These are phyloP conservation scores for Kwoniella sp. DNA, from an alignment of 768 basidiomycete species.

Conservation along the genomic window DNA sequence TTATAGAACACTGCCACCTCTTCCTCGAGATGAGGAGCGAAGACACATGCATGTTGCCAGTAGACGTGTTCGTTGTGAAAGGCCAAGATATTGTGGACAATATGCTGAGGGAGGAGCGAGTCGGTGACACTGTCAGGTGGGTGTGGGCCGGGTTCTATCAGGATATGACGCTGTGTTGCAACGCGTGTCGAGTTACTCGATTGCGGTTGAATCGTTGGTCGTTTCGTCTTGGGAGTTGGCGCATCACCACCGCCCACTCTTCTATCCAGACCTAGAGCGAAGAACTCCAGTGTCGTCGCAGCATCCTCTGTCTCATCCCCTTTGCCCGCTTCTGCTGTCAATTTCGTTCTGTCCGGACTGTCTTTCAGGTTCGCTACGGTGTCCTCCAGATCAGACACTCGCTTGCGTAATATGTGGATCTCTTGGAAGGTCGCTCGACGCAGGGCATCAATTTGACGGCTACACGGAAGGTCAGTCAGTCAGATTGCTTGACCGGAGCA, in stretches of 20 bases:
- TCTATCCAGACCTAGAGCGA: conserved; percentile 30
- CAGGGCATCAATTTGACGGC: conserved; percentile 1
- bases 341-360: background rate
- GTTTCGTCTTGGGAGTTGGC: background rate
- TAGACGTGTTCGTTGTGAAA: conserved; percentile 21
- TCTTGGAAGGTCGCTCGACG: conserved; percentile 7
- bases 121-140: conserved; percentile 22
- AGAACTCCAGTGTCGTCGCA: conserved; percentile 31
- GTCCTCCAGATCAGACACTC: conserved; percentile 15
- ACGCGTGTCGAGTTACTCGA: background rate
- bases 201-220: too few relatives aligned
- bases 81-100: conserved; percentile 11
- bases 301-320: conserved; percentile 16
- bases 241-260: conserved; percentile 10
- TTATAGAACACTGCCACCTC: conserved; percentile 22
- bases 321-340: background rate
- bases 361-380: background rate
- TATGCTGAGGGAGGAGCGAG: conserved; percentile 20
- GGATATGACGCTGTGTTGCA: conserved; percentile 8
- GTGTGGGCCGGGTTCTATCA: conserved; percentile 1
- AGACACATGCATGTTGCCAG: conserved; percentile 35
- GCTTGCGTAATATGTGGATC: conserved; percentile 12
- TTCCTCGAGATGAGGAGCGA: conserved; percentile 19
- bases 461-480: background rate
- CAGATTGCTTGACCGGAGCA: background rate